Percentiles rank a stretch among this genome's conserved stretches.
Evolutionary conservation across 306 rosid species (phyloP).

Genomic region (Casuarina cunninghamiana): DNA sequence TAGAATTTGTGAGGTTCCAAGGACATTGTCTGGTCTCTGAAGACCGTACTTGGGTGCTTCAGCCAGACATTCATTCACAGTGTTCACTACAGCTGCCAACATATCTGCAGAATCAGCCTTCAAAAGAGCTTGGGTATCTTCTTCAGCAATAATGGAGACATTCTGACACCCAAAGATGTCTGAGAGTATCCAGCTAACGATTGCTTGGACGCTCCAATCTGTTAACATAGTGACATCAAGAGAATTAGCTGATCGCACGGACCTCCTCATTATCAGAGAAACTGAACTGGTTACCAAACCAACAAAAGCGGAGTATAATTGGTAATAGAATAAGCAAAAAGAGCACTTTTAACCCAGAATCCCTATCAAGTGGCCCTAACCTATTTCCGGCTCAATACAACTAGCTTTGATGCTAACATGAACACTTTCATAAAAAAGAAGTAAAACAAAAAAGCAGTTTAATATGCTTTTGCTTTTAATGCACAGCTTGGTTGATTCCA

Average conservation of each 20-base stretch:
- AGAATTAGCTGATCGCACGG: slow-evolving; percentile 7
- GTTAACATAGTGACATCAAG: slow-evolving; percentile 30
- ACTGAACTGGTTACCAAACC: background rate
- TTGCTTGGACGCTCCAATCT: slow-evolving; percentile 99
- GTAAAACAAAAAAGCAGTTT: background rate
- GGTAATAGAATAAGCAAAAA: background rate
- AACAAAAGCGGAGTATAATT: background rate
- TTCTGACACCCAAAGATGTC: slow-evolving; percentile 66
- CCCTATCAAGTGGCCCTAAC: background rate
- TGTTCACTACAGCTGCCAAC: slow-evolving; percentile 59
- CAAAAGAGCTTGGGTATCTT: slow-evolving; percentile 76
- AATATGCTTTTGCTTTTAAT: background rate
- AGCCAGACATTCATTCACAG: slow-evolving; percentile 70
- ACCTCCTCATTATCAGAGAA: background rate
- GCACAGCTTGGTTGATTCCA: background rate
- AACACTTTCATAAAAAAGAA: background rate
- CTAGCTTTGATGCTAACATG: background rate
- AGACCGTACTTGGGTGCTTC: slow-evolving; percentile 82
- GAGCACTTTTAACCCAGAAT: background rate
- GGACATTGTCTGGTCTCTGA: slow-evolving; percentile 52
- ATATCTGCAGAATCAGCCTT: slow-evolving; percentile 56
- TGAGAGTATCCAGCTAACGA: slow-evolving; percentile 83
- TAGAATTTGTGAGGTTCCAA: slow-evolving; percentile 63
- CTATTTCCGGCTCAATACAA: background rate
- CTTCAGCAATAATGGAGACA: slow-evolving; percentile 85